phyloP scores from a whole-genome alignment of 2,329 filamentous ascomycete species.

The Aspergillus udagawae region DNA sequence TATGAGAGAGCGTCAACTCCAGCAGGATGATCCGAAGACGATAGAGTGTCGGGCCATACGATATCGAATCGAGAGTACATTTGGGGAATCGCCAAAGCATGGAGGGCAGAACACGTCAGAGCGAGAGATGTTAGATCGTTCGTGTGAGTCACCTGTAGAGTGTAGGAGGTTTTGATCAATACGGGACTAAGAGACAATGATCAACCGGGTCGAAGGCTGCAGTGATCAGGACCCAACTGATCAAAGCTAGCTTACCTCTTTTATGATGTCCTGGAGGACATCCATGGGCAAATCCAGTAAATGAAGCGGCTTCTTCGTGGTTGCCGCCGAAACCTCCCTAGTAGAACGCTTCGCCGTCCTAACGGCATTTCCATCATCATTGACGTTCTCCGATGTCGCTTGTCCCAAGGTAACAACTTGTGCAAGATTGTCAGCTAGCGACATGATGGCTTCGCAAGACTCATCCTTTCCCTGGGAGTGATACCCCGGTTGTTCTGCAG shows the following conservation, averaged over 20 bases:
- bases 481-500: constrained; percentile 10
- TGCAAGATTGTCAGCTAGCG: background rate
- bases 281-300: constrained; percentile 75
- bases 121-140: constrained; percentile 78
- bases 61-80: constrained; percentile 87
- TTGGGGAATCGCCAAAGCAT: constrained; percentile 69
- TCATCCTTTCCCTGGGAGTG: constrained; percentile 7
- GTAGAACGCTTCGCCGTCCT: constrained; percentile 1
- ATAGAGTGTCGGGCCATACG: constrained; percentile 73
- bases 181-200: background rate
- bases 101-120: constrained; percentile 71
- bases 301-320: constrained; percentile 52
- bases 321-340: background rate
- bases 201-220: too few species aligned
- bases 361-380: background rate
- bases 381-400: background rate
- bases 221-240: too few species aligned
- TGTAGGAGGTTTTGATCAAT: background rate
- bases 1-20: constrained; percentile 81
- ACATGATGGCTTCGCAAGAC: constrained; percentile 5
- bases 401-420: background rate
- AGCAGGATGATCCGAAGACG: constrained; percentile 60
- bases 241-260: constrained; percentile 55
- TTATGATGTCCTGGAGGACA: constrained; percentile 72
- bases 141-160: constrained; percentile 65